Base-by-base conservation (phyloP, 306 rosid genomes). In the Vigna hirtella region DNA sequence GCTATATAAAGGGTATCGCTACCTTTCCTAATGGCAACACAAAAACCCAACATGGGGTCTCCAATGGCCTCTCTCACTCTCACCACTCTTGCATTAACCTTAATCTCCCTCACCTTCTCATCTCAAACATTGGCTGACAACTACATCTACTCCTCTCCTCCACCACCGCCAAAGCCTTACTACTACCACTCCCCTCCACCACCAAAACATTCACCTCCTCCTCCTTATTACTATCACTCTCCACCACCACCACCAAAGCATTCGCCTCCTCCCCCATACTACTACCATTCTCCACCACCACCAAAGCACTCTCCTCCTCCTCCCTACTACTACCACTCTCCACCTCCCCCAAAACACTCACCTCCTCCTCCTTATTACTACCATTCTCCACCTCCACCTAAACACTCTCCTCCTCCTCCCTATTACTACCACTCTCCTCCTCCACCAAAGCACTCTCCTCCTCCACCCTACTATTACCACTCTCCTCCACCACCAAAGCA, bases 201-300 rank as follows among this genome's bases (percentile, higher is more conserved):
- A 45, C 62, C 80, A n/a, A 51, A 69, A 1, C 52, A 69, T 1
- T 15, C 58, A 0, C 53, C 74, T 1, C 57, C 75, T 0, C 75
- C 76, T 2, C 83, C 68, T 1, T 45, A 58, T 7, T 42, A 73
- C 2, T 74, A 61, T 5, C 24, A 6, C 2, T 73, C 81, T 10
- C 81, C 74, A 0, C 74, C 81, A 0, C 74, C 81, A 0, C 75
- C 81, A 14, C 63, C 81, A 5, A 59, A 59, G 2, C 30, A 59
- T 1, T 28, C 80, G 3, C 74, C 74, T 2, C 85, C 85, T 18
- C 85, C 85, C 2, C 81, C 84, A 7, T 87, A 87, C 70, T 2
- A 77, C 79, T 90, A 87, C 32, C 43, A 85, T 7, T 88, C 96
- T 40, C 96, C 95, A 32, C 93, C 93, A 40, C 93, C 93, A 5